Percentiles rank a stretch among this genome's conserved stretches.
phyloP scores from a whole-genome alignment of 164 flowering plant species.

The Saururus chinensis region DNA sequence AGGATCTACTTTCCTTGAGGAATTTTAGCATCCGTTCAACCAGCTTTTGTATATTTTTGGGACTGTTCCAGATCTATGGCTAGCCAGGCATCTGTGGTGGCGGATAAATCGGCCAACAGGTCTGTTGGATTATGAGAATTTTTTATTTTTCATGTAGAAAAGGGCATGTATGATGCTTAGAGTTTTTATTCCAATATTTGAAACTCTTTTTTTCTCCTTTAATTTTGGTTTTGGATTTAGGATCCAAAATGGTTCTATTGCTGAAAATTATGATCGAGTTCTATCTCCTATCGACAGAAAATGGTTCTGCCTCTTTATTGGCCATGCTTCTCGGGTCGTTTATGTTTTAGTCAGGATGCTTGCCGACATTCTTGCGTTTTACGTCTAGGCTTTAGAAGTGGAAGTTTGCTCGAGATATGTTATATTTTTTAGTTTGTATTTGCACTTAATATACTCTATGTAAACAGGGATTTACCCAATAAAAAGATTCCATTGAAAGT shows the following conservation, averaged over 20 bases:
- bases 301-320: not conserved
- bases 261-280: no score
- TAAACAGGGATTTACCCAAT: slow-evolving; percentile 27
- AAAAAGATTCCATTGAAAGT: slow-evolving; percentile 44
- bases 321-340: not conserved
- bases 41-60: slow-evolving; percentile 6
- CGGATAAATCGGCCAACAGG: slow-evolving; percentile 14
- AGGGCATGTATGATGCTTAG: no score
- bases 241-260: no score
- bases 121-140: slow-evolving; percentile 6
- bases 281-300: no score
- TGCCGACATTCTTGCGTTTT: no score
- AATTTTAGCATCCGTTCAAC: not conserved
- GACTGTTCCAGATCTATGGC: slow-evolving; percentile 10
- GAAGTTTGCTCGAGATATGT: not conserved
- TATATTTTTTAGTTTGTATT: not conserved
- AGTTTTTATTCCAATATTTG: no score
- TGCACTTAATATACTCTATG: not conserved
- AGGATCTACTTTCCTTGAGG: not conserved
- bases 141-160: no score
- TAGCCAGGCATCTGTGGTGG: slow-evolving; percentile 9
- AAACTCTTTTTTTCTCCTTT: no score
- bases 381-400: not conserved
- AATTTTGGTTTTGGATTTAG: not conserved
- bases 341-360: no score